phyloP scores from a whole-genome alignment of 169 alveolate genomes.

The Plasmodium cynomolgi region DNA sequence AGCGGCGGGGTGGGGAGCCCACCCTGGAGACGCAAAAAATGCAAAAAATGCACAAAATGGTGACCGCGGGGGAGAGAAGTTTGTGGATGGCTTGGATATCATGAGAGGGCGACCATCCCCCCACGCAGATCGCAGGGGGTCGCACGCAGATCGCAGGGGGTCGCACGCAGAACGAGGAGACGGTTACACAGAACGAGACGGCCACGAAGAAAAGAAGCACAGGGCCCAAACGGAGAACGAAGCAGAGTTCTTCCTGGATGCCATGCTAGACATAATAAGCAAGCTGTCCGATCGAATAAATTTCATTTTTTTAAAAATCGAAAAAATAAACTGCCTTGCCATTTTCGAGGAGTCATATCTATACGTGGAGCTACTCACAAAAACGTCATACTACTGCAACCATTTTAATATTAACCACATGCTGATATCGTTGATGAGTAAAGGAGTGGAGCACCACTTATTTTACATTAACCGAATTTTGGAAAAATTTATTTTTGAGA shows the following conservation, averaged over 20 bases:
- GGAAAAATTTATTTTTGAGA: slow-evolving; percentile 62
- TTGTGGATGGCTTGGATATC: not conserved
- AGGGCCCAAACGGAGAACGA: not conserved
- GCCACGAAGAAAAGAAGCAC: not conserved
- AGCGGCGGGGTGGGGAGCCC: not conserved
- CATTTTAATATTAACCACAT: slow-evolving; percentile 21
- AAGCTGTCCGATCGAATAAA: slow-evolving; percentile 49
- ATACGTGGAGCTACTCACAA: slow-evolving; percentile 61
- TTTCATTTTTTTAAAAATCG: slow-evolving; percentile 47
- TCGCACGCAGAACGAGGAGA: too few species aligned
- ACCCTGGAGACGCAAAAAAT: not conserved
- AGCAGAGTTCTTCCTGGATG: slow-evolving; percentile 7
- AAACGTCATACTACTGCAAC: slow-evolving; percentile 52
- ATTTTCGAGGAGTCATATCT: slow-evolving; percentile 45
- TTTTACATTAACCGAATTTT: slow-evolving; percentile 45
- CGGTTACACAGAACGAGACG: too few species aligned
- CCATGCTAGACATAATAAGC: slow-evolving; percentile 26
- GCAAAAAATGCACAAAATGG: not conserved
- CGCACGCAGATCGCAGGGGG: too few species aligned
- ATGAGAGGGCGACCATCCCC: not conserved
- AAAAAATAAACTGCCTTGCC: slow-evolving; percentile 66
- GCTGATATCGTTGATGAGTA: slow-evolving; percentile 45
- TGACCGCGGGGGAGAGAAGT: not conserved
- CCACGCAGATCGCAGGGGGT: too few species aligned
- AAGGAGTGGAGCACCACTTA: slow-evolving; percentile 66